Evolutionary conservation across 495 filamentous ascomycete genomes (phyloP), one percentile per base, ranked within the genome.

Genomic region (Penicillium chermesinum): DNA sequence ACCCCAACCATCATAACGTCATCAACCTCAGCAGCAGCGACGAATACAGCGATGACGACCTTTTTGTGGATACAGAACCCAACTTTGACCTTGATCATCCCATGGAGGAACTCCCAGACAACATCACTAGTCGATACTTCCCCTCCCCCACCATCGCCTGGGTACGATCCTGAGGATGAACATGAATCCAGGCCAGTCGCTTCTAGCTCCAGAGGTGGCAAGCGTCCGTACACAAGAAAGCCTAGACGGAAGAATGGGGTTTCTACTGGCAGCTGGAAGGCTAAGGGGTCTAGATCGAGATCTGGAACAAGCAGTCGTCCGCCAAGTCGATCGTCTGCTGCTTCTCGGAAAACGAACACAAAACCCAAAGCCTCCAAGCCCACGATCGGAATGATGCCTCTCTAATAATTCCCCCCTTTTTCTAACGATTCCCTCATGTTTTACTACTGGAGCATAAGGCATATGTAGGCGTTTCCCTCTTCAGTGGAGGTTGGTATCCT

Each of bases 21-120:
- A 84, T 89, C 54, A 78, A 85, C 50, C 71, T 85, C 20, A 74
- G 83, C 54, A 84, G 80, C 49, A 76, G 74, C 25, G 82, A 86
- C 34, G 83, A 86, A 30, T 74, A 66, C 46, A 74, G 79, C 19
- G 73, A 75, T 30, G 70, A 70, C 21, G 73, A 76, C 35, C 53
- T 73, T 37, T 64, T 68, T 15, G 50, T 53, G 16, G 67, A 70
- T 18, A 65, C 76, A 13, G 61, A 60, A 8, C 64, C 68, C 7
- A 67, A 62, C 10, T 57, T 70, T 19, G 65, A 67, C 25, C 46
- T 65, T 7, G 66, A 66, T 33, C 54, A 65, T n/a, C 58, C 52
- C 36, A 54, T 58, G 27, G 25, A 53, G 25, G 33, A 27, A 13
- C 58, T 54, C 30, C 30, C 37, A 3, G 46, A 53, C 14, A 42